Evolutionary conservation across 2,329 filamentous ascomycete species (phyloP), one percentile per base, ranked within the genome.

Genomic region (Alternaria incomplexa): DNA sequence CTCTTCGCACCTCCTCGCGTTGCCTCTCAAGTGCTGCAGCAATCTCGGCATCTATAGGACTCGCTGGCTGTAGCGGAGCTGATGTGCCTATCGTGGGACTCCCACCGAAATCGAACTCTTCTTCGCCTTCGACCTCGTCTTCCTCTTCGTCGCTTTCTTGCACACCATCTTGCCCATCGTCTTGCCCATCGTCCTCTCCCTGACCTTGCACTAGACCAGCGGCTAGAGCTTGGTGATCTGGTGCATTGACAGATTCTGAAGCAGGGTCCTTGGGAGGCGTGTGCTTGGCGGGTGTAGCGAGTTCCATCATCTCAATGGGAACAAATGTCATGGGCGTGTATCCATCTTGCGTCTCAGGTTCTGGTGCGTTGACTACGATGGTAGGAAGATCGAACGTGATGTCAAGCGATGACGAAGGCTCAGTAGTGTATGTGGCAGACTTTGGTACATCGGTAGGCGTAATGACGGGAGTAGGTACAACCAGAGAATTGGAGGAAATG

Each of bases 101-200:
- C 9, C 36, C 36, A 6, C 36, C 36, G 9, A 17, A 40, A 40
- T 40, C 36, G n/a, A 40, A 40, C 36, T 40, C 36, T 11, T 40
- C 36, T 40, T 40, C 32, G 4, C 4, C 2, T n/a, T 40, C 32
- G 8, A 3, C n/a, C 3, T 40, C 15, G 7, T 40, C 32, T 40
- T 40, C 15, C 0, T 17, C 36, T 11, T 40, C 32, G 4, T 40
- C 36, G 5, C 36, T 40, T 17, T 17, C 36, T 6, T 40, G 4
- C 5, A 40, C 36, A 40, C 36, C 3, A 6, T 40, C 36, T 3
- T 40, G 36, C 36, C 17, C 36, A 40, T 10, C 4, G 28, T 30
- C 22, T 13, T 36, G 26, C 4, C 0, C 1, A 1, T 51, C 28
- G 0, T 36, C 22, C 1, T 23, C 17, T 32, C 2, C 1, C 6